phyloP scores from a whole-genome alignment of 108 stramenopile genomes.

The Bacterosira constricta region DNA sequence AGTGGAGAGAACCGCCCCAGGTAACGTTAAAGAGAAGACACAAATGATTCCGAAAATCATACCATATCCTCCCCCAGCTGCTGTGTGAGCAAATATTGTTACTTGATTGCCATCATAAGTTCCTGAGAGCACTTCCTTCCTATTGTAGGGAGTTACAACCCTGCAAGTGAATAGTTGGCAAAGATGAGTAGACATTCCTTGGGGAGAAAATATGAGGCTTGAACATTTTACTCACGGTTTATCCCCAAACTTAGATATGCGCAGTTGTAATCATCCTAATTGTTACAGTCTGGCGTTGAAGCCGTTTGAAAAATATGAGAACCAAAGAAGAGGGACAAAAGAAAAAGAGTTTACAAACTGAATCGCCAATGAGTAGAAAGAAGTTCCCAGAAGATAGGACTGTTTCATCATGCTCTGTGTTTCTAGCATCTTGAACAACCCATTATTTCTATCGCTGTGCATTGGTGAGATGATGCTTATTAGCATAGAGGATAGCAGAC shows the following conservation, averaged over 20 bases:
- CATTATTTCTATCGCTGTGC: constrained; percentile 42
- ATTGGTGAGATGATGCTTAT: constrained; percentile 46
- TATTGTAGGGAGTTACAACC: not conserved
- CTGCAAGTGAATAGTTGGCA: not conserved
- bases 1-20: constrained; percentile 51
- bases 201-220: too few relatives aligned
- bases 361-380: constrained; percentile 46
- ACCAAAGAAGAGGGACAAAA: constrained; percentile 47
- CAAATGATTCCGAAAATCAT: constrained; percentile 45
- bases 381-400: constrained; percentile 44
- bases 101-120: constrained; percentile 36
- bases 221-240: constrained; percentile 16
- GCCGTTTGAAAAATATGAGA: constrained; percentile 39
- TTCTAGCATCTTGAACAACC: constrained; percentile 54
- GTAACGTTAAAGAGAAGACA: constrained; percentile 45
- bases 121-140: constrained; percentile 6
- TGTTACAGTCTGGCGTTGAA: constrained; percentile 14
- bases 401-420: constrained; percentile 47
- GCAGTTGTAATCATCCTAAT: not conserved
- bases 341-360: constrained; percentile 49
- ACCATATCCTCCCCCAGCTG: constrained; percentile 46
- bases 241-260: constrained; percentile 18
- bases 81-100: constrained; percentile 23
- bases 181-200: too few relatives aligned
- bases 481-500: constrained; percentile 45